Conservation (phyloP, 257 asterid species). For the Fraxinus anomala region DNA sequence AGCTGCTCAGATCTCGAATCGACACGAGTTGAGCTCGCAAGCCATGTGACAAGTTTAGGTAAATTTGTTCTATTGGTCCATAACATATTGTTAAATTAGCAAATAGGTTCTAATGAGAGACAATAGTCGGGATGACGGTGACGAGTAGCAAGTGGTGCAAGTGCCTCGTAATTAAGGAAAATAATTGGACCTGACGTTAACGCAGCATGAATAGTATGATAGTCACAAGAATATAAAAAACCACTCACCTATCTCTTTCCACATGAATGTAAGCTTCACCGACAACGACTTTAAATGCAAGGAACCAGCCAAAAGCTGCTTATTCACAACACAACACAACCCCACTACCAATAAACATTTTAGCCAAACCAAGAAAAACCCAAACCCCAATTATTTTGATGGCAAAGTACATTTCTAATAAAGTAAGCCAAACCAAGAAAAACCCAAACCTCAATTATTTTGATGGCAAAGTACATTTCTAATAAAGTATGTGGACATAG, state of each 20-base stretch:
- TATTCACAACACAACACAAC: background rate
- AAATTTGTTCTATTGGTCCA: too few relatives aligned
- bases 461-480: background rate
- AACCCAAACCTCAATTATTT: background rate
- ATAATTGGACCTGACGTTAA: constrained; percentile 6
- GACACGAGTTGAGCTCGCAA: too few relatives aligned
- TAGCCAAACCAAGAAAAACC: background rate
- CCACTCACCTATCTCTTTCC: constrained; percentile 24
- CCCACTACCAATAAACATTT: background rate
- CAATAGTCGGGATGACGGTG: background rate
- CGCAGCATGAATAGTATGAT: background rate
- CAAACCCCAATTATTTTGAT: background rate
- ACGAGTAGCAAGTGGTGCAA: background rate
- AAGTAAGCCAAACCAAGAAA: background rate
- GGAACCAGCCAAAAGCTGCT: background rate
- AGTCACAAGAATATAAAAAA: constrained; percentile 18
- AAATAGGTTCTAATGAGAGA: background rate
- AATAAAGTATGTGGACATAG: too few relatives aligned
- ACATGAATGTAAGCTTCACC: constrained; percentile 34
- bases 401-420: too few relatives aligned
- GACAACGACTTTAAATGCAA: constrained; percentile 31
- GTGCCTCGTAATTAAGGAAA: background rate
- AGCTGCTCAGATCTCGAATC: too few relatives aligned
- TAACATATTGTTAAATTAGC: too few relatives aligned
- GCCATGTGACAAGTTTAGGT: too few relatives aligned